Percentiles rank a stretch among this genome's conserved stretches.
Conservation (phyloP, 192 early-diverging fungal species). For the Podila horticola region DNA sequence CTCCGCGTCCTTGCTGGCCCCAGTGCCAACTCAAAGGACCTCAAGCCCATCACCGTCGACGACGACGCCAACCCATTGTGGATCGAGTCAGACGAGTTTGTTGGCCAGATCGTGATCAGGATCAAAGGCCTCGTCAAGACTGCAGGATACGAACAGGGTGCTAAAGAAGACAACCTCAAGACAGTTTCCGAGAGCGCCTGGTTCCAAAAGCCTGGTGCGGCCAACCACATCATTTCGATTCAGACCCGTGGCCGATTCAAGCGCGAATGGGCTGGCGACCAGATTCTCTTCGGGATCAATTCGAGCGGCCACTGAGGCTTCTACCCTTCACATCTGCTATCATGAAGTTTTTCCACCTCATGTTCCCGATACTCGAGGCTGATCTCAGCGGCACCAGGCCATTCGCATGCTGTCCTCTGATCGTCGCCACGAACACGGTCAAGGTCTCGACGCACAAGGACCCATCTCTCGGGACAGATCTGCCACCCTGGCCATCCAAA, state of each 20-base stretch:
- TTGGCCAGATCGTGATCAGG: conserved; percentile 17
- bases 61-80: conserved; percentile 23
- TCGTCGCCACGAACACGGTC: conserved; percentile 20
- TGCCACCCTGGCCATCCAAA: conserved; percentile 4
- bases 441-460: conserved; percentile 1
- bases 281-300: conserved; percentile 21
- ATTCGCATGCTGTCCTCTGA: conserved; percentile 13
- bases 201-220: conserved; percentile 24
- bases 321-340: conserved; percentile 14
- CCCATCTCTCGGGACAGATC: background rate
- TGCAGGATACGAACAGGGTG: conserved; percentile 24
- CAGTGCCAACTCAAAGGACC: conserved; percentile 1
- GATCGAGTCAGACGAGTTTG: conserved; percentile 38
- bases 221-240: conserved; percentile 9
- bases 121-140: conserved; percentile 23
- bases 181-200: conserved; percentile 21
- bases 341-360: conserved; percentile 26
- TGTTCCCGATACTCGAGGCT: conserved; percentile 18
- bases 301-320: conserved; percentile 16
- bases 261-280: conserved; percentile 35
- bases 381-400: conserved; percentile 20
- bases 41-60: conserved; percentile 11
- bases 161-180: conserved; percentile 18
- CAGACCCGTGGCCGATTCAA: conserved; percentile 32
- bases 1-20: conserved; percentile 26